phyloP scores from a whole-genome alignment of 2,329 filamentous ascomycete species.

The Lomentospora prolificans region DNA sequence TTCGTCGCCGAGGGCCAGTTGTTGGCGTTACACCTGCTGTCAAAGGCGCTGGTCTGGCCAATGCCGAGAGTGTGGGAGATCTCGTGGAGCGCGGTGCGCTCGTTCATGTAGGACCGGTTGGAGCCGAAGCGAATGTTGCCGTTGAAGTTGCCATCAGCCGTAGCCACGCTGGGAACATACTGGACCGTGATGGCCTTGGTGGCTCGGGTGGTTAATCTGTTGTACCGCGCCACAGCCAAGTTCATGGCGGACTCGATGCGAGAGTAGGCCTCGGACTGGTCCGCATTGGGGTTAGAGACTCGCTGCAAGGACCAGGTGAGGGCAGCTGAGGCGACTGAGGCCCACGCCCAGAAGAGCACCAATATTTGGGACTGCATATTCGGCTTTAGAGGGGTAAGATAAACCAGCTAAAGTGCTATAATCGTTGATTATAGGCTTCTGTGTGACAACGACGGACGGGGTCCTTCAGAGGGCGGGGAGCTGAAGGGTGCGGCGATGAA shows the following conservation, averaged over 20 bases:
- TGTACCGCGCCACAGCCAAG: conserved; percentile 29
- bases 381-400: background rate
- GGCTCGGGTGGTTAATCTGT: conserved; percentile 20
- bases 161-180: conserved; percentile 33
- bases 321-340: conserved; percentile 23
- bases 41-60: conserved; percentile 31
- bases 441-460: no score
- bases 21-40: conserved; percentile 25
- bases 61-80: conserved; percentile 37
- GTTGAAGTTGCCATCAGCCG: conserved; percentile 35
- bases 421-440: no score
- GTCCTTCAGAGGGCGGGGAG: no score
- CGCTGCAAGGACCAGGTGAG: conserved; percentile 29
- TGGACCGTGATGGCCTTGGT: conserved; percentile 28
- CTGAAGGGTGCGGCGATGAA: no score
- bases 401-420: no score
- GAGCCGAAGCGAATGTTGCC: conserved; percentile 36
- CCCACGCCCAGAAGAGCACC: conserved; percentile 19
- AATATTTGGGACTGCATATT: conserved; percentile 25
- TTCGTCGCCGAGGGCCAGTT: conserved; percentile 30
- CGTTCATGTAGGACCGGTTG: conserved; percentile 35
- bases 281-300: conserved; percentile 26
- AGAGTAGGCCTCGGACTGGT: conserved; percentile 32
- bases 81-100: conserved; percentile 38
- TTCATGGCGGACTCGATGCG: conserved; percentile 33